A percentile compares a stretch with the other conserved stretches of the same genome.
Evolutionary conservation across 2,329 filamentous ascomycete species (phyloP).

Genomic region (Pseudogymnoascus sp.): DNA sequence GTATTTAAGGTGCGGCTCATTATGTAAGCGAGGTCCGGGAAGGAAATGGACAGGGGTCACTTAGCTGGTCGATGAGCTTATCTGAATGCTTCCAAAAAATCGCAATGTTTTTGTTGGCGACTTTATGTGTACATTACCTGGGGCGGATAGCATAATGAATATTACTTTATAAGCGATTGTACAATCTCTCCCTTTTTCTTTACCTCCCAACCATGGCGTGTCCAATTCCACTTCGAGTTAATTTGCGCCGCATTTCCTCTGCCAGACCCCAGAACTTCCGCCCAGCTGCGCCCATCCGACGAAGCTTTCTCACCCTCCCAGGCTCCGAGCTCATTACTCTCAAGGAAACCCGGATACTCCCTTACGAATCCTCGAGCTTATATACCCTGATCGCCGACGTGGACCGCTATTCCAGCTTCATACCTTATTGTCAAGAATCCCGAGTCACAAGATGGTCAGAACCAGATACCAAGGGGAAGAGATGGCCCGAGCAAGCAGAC

Average conservation of each 20-base stretch:
- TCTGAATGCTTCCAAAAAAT: background rate
- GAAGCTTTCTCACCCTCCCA: slow-evolving; percentile 34
- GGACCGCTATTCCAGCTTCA: slow-evolving; percentile 71
- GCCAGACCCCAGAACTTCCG: background rate
- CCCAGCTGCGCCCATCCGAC: slow-evolving; percentile 26
- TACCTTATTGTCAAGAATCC: slow-evolving; percentile 81
- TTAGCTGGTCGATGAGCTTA: background rate
- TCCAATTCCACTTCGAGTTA: background rate
- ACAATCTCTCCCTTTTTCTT: slow-evolving; percentile 1
- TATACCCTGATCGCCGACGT: slow-evolving; percentile 87
- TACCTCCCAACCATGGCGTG: background rate
- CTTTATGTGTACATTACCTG: background rate
- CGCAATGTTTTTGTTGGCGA: background rate
- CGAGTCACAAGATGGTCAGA: slow-evolving; percentile 67
- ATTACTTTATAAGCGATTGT: background rate
- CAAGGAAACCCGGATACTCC: slow-evolving; percentile 65
- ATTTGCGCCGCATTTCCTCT: slow-evolving; percentile 1
- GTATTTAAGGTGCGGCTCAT: slow-evolving; percentile 8
- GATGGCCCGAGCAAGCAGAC: slow-evolving; percentile 66
- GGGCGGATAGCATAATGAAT: background rate
- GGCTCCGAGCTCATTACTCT: slow-evolving; percentile 49
- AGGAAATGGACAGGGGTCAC: background rate
- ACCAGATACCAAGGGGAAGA: slow-evolving; percentile 37
- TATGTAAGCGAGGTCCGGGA: background rate
- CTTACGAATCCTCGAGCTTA: slow-evolving; percentile 61